Percentiles rank a stretch among this genome's conserved stretches.
phyloP scores from a whole-genome alignment of 2,329 filamentous ascomycete species.

The Fonsecaea pedrosoi region DNA sequence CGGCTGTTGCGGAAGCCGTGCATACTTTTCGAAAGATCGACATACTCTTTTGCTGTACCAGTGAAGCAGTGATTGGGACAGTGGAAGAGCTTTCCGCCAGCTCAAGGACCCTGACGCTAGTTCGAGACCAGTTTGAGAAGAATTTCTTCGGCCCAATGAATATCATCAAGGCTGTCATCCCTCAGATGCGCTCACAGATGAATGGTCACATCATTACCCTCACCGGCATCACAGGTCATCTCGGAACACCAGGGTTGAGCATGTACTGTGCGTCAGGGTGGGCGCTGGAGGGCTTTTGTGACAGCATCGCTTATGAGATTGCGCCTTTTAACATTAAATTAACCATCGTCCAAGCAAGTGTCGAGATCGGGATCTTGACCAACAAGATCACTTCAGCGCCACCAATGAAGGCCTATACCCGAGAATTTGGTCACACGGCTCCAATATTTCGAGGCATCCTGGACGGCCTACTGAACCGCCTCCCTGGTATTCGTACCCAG shows the following conservation, averaged over 20 bases:
- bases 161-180: slow-evolving; percentile 87
- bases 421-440: slow-evolving; percentile 70
- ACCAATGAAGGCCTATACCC: slow-evolving; percentile 72
- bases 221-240: slow-evolving; percentile 87
- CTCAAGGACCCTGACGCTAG: slow-evolving; percentile 74
- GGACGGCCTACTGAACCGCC: slow-evolving; percentile 75
- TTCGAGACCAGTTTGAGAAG: slow-evolving; percentile 89
- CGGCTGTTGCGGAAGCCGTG: slow-evolving; percentile 85
- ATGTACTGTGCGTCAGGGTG: slow-evolving; percentile 93
- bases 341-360: slow-evolving; percentile 93
- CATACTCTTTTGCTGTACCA: slow-evolving; percentile 87
- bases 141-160: slow-evolving; percentile 97
- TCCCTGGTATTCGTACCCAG: slow-evolving; percentile 67
- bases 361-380: slow-evolving; percentile 86
- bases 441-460: slow-evolving; percentile 85
- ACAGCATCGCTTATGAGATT: slow-evolving; percentile 92
- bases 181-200: slow-evolving; percentile 77
- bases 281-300: slow-evolving; percentile 95
- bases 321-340: slow-evolving; percentile 96
- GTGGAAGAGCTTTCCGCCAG: slow-evolving; percentile 86
- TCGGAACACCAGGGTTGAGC: slow-evolving; percentile 88
- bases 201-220: slow-evolving; percentile 90
- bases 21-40: slow-evolving; percentile 85
- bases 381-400: slow-evolving; percentile 87
- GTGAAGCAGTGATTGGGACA: slow-evolving; percentile 85